Base-by-base conservation (phyloP, 2,329 filamentous ascomycete genomes). In the Septoria petroselini region DNA sequence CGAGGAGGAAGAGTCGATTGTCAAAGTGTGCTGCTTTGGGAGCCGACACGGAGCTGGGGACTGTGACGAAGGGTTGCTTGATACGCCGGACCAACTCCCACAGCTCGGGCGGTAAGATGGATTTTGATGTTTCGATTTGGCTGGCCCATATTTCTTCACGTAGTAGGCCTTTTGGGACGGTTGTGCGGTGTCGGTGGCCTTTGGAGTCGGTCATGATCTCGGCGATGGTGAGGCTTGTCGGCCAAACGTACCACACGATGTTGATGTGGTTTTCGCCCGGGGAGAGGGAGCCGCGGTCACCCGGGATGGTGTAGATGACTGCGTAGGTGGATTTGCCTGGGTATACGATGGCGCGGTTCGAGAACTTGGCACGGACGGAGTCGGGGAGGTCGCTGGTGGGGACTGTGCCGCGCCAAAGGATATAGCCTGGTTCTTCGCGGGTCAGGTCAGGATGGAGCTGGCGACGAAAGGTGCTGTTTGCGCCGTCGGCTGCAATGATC, bases 201-300 rank as follows among this genome's bases (percentile, higher is more conserved):
- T 58, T 34, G 37, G 48, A 60, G 50, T 66, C 64, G 12, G 62
- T 66, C 50, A 67, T 55, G 46, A 66, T 55, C 23, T 62, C 58
- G 27, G 53, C 34, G 39, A 58, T 54, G 27, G 59, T 59, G 18
- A 49, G 47, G 1, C 17, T 15, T 0, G 29, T 40, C 3, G 55
- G 50, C 55, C 53, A 60, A 33, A 52, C 48, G 49, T 66, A 66
- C 62, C 62, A 67, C 8, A 59, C 64, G 25, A 61, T 60, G 51
- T 66, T 65, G 35, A 65, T 53, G 14, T 61, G 48, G 12, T 62
- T 51, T 15, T 56, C 39, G 7, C 59, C 62, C 7, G 49, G 41
- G 9, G 55, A 49, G 19, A 63, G 60, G 15, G 53, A 55, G 34
- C 64, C 62, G 39, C 60, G 48, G 7, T 53, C 54, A 30, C 63